A percentile compares a stretch with the other conserved stretches of the same genome.
Conservation (phyloP, 1,284 basidiomycete species). For the Rhodotorula sp. region DNA sequence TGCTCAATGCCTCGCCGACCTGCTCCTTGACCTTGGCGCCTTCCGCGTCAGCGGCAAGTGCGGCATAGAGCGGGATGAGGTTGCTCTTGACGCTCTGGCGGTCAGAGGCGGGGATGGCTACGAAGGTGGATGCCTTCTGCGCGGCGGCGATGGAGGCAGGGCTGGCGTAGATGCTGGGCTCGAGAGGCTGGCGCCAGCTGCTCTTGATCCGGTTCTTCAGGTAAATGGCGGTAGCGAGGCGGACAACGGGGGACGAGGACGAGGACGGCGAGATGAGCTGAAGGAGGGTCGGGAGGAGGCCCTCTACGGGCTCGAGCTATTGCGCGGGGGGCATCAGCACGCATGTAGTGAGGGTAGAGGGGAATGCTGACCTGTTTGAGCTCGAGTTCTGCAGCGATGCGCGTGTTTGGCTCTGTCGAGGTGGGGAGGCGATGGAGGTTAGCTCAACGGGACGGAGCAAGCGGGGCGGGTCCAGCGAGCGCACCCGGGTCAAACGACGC, state of each 20-base stretch:
- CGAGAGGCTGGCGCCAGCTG: constrained; percentile 29
- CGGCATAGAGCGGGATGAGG: constrained; percentile 68
- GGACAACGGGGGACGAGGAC: constrained; percentile 29
- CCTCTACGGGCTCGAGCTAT: constrained; percentile 73
- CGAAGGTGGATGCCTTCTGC: constrained; percentile 18
- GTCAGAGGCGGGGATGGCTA: constrained; percentile 65
- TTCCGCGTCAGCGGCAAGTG: constrained; percentile 61
- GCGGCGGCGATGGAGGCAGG: constrained; percentile 16
- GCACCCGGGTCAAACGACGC: constrained; percentile 36
- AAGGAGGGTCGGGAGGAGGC: constrained; percentile 64
- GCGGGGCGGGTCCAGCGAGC: neutral
- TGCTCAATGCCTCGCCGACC: constrained; percentile 69
- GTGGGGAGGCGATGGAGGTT: neutral
- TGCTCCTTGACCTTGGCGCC: constrained; percentile 64
- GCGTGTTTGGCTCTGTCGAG: constrained; percentile 72
- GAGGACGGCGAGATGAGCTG: constrained; percentile 68
- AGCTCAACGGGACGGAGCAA: neutral
- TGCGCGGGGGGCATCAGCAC: neutral
- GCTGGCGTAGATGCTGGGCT: constrained; percentile 14
- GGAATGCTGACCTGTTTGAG: constrained; percentile 66
- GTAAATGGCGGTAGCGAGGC: constrained; percentile 67
- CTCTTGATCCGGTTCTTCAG: constrained; percentile 69
- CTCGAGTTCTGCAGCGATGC: constrained; percentile 76
- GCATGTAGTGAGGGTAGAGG: too few relatives aligned
- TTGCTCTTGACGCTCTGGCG: constrained; percentile 66